Percentiles rank a stretch among this genome's conserved stretches.
Conservation (phyloP, 768 basidiomycete genomes). For the Suillus variegatus region DNA sequence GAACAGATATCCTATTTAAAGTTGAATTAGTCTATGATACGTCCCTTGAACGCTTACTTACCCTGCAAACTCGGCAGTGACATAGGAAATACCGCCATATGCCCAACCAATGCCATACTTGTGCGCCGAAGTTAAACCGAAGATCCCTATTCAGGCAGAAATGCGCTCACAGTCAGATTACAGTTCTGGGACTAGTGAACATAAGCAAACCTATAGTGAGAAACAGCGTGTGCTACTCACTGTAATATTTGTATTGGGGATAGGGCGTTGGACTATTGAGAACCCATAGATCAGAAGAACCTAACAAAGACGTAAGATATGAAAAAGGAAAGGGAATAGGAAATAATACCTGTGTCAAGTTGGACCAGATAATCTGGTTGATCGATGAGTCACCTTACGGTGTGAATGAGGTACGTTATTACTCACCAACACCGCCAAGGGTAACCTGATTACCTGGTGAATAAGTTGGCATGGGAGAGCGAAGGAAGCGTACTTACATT, state of each 20-base stretch:
- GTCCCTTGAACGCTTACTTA: conserved; percentile 32
- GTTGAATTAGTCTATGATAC: conserved; percentile 8
- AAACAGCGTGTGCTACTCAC: conserved; percentile 36
- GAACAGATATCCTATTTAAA: conserved; percentile 52
- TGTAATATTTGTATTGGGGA: conserved; percentile 50
- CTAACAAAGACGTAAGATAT: neutral
- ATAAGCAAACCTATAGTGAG: conserved; percentile 6
- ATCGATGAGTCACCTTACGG: conserved; percentile 12
- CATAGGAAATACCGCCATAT: conserved; percentile 61
- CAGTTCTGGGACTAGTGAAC: conserved; percentile 41
- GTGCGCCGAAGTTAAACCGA: conserved; percentile 1
- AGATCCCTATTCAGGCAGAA: neutral
- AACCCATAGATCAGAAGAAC: conserved; percentile 73
- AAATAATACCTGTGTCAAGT: conserved; percentile 69
- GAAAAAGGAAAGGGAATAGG: neutral
- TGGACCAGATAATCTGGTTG: conserved; percentile 68
- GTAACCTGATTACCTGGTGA: conserved; percentile 49
- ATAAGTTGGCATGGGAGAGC: neutral
- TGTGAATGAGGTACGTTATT: conserved; percentile 10
- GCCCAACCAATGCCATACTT: conserved; percentile 87
- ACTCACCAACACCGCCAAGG: conserved; percentile 60
- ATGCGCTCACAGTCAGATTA: conserved; percentile 60
- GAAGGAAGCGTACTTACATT: conserved; percentile 50
- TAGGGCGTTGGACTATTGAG: conserved; percentile 44
- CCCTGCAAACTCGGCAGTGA: conserved; percentile 70